phyloP scores from a whole-genome alignment of 257 asterid genomes.

The Capsicum chinense region DNA sequence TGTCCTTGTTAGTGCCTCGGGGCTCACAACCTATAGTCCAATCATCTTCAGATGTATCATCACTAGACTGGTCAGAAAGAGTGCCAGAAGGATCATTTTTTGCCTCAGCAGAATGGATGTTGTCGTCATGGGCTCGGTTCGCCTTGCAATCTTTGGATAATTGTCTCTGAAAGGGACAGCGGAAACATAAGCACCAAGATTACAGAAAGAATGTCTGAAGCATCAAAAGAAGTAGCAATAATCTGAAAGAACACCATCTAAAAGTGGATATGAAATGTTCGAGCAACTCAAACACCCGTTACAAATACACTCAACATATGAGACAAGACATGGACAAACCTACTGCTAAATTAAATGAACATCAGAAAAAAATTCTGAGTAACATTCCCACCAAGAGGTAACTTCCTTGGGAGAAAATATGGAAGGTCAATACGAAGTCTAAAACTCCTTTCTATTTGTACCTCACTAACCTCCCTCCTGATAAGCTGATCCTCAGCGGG shows the following conservation, averaged over 20 bases:
- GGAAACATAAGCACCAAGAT: not conserved
- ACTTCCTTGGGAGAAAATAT: not conserved
- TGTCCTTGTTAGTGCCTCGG: not conserved
- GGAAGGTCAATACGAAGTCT: not conserved
- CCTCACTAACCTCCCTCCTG: slow-evolving; percentile 14
- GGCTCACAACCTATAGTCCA: slow-evolving; percentile 16
- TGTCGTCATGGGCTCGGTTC: not conserved
- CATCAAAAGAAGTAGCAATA: not conserved
- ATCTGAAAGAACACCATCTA: slow-evolving; percentile 10
- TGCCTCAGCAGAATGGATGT: slow-evolving; percentile 17
- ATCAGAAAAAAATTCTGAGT: not conserved
- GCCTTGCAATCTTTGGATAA: no score
- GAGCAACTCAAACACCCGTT: not conserved
- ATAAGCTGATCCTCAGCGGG: not conserved
- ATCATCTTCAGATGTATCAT: slow-evolving; percentile 26
- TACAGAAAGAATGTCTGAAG: not conserved
- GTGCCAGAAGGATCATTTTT: slow-evolving; percentile 3
- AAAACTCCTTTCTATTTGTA: slow-evolving; percentile 9
- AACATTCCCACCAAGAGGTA: not conserved
- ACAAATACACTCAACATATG: not conserved
- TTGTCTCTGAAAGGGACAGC: slow-evolving; percentile 2
- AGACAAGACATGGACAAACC: not conserved
- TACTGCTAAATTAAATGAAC: not conserved
- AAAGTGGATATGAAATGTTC: not conserved
- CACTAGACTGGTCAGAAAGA: slow-evolving; percentile 22